Conservation (phyloP, 148 eudicot genomes). For the Silene latifolia region DNA sequence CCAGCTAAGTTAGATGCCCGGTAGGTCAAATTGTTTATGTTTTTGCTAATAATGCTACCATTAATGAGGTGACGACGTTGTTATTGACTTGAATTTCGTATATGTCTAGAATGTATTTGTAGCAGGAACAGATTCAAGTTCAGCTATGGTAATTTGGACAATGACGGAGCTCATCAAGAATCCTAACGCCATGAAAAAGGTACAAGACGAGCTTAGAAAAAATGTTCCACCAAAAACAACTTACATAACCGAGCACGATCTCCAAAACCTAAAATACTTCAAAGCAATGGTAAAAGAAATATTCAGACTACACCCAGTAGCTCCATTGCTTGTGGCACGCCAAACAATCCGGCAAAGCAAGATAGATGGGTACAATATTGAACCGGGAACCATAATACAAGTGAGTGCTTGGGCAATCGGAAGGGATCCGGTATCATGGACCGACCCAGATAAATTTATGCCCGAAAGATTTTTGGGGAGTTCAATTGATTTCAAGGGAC, state of each 20-base stretch:
- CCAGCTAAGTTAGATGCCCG: no score
- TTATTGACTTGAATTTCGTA: neutral
- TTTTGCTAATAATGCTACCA: no score
- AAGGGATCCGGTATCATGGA: constrained; percentile 35
- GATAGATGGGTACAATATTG: constrained; percentile 33
- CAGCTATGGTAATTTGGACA: constrained; percentile 28
- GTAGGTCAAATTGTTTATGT: no score
- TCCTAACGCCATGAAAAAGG: constrained; percentile 26
- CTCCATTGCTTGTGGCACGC: constrained; percentile 33
- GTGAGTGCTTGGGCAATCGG: constrained; percentile 34
- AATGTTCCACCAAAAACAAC: neutral
- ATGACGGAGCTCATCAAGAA: constrained; percentile 37
- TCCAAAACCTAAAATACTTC: constrained; percentile 22
- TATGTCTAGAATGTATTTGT: constrained; percentile 17
- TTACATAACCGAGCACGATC: constrained; percentile 19
- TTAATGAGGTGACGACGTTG: no score
- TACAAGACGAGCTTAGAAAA: constrained; percentile 29
- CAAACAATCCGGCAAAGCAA: constrained; percentile 25
- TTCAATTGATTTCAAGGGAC: constrained; percentile 30
- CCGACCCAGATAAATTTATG: constrained; percentile 24
- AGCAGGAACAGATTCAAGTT: constrained; percentile 39
- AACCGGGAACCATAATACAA: constrained; percentile 24
- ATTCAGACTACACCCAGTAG: constrained; percentile 29
- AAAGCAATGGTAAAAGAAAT: constrained; percentile 39
- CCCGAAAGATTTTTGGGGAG: constrained; percentile 37